Conservation (phyloP, 176 grass and related monocot species). For the Neostapfia colusana region DNA sequence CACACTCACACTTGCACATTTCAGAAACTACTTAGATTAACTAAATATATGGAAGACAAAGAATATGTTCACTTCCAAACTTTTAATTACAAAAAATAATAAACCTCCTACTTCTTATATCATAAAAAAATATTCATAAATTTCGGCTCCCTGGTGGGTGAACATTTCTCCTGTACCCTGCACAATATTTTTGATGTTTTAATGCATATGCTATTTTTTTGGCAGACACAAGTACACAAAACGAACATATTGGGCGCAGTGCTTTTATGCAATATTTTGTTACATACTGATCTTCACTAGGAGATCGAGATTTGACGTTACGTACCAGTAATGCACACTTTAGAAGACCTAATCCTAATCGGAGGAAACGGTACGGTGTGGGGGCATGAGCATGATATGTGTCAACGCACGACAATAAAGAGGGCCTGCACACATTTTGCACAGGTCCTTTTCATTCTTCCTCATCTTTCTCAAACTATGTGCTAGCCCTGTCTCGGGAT, state of each 20-base stretch:
- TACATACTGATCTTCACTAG: too few species aligned
- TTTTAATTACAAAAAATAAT: background rate
- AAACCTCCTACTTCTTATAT: too few species aligned
- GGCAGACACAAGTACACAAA: too few species aligned
- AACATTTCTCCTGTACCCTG: too few species aligned
- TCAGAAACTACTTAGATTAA: background rate
- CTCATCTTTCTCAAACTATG: slow-evolving; percentile 60
- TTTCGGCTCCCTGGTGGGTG: too few species aligned
- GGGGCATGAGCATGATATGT: slow-evolving; percentile 45
- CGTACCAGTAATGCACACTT: background rate
- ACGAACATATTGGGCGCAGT: too few species aligned
- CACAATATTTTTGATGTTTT: too few species aligned
- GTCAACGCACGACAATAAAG: slow-evolving; percentile 90
- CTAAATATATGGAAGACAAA: too few species aligned
- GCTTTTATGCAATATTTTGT: too few species aligned
- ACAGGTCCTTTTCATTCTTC: slow-evolving; percentile 42
- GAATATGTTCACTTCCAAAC: background rate
- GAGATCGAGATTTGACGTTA: background rate
- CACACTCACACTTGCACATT: background rate
- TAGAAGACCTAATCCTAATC: background rate
- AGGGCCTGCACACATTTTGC: slow-evolving; percentile 35
- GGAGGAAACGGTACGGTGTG: slow-evolving; percentile 21
- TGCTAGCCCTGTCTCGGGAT: slow-evolving; percentile 41
- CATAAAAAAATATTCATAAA: too few species aligned
- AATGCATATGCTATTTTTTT: too few species aligned